phyloP scores from a whole-genome alignment of 2,329 filamentous ascomycete species.

The Exophiala spinifera region DNA sequence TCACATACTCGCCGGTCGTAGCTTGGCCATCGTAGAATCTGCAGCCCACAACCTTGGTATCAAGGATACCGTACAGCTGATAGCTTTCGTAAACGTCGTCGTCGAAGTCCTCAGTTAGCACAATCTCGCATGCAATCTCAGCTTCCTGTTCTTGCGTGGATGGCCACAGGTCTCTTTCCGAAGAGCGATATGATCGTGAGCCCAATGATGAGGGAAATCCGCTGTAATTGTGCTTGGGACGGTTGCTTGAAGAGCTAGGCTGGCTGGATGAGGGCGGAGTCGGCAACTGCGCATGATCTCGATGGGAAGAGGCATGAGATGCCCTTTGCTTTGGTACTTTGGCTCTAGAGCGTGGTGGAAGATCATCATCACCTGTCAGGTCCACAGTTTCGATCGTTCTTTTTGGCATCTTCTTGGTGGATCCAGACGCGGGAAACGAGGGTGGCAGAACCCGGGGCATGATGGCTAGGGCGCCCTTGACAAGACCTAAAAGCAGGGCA shows the following conservation, averaged over 20 bases:
- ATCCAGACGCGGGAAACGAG: not conserved
- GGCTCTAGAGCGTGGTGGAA: not conserved
- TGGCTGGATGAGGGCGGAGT: conserved; percentile 25
- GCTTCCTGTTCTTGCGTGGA: conserved; percentile 31
- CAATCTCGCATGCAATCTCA: conserved; percentile 28
- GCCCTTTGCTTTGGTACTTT: conserved; percentile 9
- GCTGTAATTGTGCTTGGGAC: conserved; percentile 7
- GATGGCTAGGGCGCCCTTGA: too few species aligned
- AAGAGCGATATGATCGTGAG: conserved; percentile 3
- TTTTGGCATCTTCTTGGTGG: conserved; percentile 14
- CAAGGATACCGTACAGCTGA: conserved; percentile 43
- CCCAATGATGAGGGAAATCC: conserved; percentile 4
- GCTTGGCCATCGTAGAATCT: conserved; percentile 64
- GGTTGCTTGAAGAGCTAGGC: conserved; percentile 1
- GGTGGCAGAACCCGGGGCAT: not conserved
- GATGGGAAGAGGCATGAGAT: conserved; percentile 8
- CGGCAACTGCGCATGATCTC: conserved; percentile 12
- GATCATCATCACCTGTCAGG: conserved; percentile 21
- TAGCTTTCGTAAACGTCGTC: conserved; percentile 36
- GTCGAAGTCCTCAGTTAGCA: conserved; percentile 35
- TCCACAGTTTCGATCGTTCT: conserved; percentile 17
- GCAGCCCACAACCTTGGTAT: conserved; percentile 59
- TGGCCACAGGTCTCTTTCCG: conserved; percentile 17
- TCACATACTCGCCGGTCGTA: conserved; percentile 60
- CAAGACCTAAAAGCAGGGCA: too few species aligned